These are phyloP conservation scores for Ilyonectria mors-panacis DNA, from an alignment of 2,329 filamentous ascomycete species.

Conservation along the genomic window DNA sequence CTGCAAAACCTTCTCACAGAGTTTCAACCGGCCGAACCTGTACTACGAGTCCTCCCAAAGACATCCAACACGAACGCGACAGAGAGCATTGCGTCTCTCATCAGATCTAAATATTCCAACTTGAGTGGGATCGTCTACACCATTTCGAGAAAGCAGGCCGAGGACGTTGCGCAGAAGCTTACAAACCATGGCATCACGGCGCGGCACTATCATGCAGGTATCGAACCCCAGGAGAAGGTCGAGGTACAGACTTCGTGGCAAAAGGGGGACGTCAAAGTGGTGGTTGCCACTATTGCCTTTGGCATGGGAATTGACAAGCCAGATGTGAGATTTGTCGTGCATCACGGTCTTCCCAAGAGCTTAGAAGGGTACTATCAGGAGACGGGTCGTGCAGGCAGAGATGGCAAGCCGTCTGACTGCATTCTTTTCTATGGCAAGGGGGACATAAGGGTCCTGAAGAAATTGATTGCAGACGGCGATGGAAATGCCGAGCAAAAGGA, in stretches of 20 bases:
- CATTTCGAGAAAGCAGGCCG: constrained; percentile 86
- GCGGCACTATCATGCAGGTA: constrained; percentile 87
- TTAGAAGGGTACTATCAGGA: constrained; percentile 99
- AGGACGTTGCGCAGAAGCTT: constrained; percentile 82
- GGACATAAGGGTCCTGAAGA: constrained; percentile 81
- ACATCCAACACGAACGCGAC: constrained; percentile 65
- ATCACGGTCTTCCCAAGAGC: constrained; percentile 93
- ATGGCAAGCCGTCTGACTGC: constrained; percentile 89
- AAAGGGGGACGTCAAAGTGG: constrained; percentile 82
- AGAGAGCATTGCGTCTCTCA: constrained; percentile 73
- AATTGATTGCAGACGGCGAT: constrained; percentile 87
- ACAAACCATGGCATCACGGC: constrained; percentile 77
- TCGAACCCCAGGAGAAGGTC: constrained; percentile 78
- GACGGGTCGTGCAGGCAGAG: constrained; percentile 93
- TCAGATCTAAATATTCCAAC: constrained; percentile 77
- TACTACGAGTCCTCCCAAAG: constrained; percentile 89
- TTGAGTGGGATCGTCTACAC: constrained; percentile 96
- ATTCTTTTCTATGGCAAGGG: constrained; percentile 89
- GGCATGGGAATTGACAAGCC: constrained; percentile 99
- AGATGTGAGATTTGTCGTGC: constrained; percentile 96
- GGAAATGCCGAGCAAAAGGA: constrained; percentile 85
- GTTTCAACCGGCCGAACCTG: constrained; percentile 97
- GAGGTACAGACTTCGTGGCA: constrained; percentile 88
- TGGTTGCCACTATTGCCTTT: constrained; percentile 98
- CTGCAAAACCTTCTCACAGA: constrained; percentile 88